phyloP scores from a whole-genome alignment of 2,329 filamentous ascomycete genomes.

The Aspergillus ruber region DNA sequence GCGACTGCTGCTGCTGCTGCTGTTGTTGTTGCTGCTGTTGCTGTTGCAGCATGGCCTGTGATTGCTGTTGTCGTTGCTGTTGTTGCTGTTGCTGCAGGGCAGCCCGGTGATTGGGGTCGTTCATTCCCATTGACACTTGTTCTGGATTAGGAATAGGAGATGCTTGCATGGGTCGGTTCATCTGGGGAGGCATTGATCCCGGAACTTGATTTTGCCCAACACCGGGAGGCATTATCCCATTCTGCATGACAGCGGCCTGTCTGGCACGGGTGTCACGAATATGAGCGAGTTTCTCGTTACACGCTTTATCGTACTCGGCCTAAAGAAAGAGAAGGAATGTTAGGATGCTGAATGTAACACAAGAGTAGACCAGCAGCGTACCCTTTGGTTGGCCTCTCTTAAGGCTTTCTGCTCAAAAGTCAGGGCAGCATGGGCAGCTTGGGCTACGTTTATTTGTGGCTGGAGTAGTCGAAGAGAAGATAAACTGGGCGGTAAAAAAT shows the following conservation, averaged over 20 bases:
- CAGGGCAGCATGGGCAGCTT: slow-evolving; percentile 36
- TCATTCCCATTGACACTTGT: slow-evolving; percentile 31
- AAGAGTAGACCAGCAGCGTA: slow-evolving; percentile 6
- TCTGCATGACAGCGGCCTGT: slow-evolving; percentile 36
- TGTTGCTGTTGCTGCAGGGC: slow-evolving; percentile 24
- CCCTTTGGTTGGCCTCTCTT: slow-evolving; percentile 32
- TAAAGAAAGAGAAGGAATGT: slow-evolving; percentile 9
- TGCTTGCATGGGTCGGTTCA: slow-evolving; percentile 46
- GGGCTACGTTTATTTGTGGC: slow-evolving; percentile 33
- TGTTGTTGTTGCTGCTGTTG: slow-evolving; percentile 18
- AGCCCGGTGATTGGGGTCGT: slow-evolving; percentile 25
- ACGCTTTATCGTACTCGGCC: slow-evolving; percentile 40
- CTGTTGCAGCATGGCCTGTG: slow-evolving; percentile 17
- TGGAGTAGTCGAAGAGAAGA: slow-evolving; percentile 41
- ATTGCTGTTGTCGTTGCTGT: slow-evolving; percentile 11
- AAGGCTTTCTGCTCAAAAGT: slow-evolving; percentile 42
- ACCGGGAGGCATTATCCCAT: slow-evolving; percentile 31
- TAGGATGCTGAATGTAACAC: neutral
- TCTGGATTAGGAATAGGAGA: slow-evolving; percentile 42
- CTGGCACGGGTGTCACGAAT: slow-evolving; percentile 41
- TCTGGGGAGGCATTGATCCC: slow-evolving; percentile 44
- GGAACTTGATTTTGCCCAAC: slow-evolving; percentile 34
- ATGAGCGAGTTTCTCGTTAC: slow-evolving; percentile 38
- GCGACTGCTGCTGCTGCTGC: slow-evolving; percentile 17
- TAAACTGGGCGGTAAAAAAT: neutral